A percentile compares a stretch with the other conserved stretches of the same genome.
phyloP scores from a whole-genome alignment of 1,284 basidiomycete species.

The Naganishia sp. region DNA sequence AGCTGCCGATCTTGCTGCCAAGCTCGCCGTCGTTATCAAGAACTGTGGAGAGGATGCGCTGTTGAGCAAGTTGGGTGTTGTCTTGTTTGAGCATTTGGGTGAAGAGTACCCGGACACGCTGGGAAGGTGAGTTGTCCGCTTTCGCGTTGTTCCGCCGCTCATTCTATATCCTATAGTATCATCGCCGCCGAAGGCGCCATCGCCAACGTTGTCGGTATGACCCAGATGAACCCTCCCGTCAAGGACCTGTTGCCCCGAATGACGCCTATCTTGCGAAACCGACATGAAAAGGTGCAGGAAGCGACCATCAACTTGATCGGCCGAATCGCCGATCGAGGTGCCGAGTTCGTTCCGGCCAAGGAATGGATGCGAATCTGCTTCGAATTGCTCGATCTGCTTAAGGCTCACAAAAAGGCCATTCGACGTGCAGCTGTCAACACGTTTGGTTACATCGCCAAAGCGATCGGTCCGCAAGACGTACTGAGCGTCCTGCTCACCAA shows the following conservation, averaged over 20 bases:
- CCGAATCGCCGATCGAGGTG: slow-evolving; percentile 97
- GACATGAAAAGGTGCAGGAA: slow-evolving; percentile 99
- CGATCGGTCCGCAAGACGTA: slow-evolving; percentile 98
- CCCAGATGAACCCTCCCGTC: slow-evolving; percentile 99
- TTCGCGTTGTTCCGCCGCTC: background rate
- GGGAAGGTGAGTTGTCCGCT: slow-evolving; percentile 59
- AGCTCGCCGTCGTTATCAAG: slow-evolving; percentile 96
- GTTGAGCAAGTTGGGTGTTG: slow-evolving; percentile 92
- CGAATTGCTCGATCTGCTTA: slow-evolving; percentile 92
- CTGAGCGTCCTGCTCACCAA: slow-evolving; percentile 95
- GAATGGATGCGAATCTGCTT: slow-evolving; percentile 99
- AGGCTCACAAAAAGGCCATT: slow-evolving; percentile 99
- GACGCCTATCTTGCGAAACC: slow-evolving; percentile 97
- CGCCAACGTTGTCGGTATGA: slow-evolving; percentile 99
- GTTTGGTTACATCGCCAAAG: slow-evolving; percentile 99
- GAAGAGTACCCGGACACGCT: slow-evolving; percentile 99
- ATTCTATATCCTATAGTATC: slow-evolving; percentile 64
- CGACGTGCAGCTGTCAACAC: slow-evolving; percentile 98
- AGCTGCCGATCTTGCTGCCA: slow-evolving; percentile 92
- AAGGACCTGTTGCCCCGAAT: slow-evolving; percentile 98
- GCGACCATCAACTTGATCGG: slow-evolving; percentile 99
- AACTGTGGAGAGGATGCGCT: slow-evolving; percentile 96
- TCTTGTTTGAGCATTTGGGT: slow-evolving; percentile 96
- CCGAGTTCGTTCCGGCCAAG: slow-evolving; percentile 95
- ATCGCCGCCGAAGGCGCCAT: slow-evolving; percentile 98